phyloP scores from a whole-genome alignment of 1,139 yeast genomes.

The Kodamaea plutei region DNA sequence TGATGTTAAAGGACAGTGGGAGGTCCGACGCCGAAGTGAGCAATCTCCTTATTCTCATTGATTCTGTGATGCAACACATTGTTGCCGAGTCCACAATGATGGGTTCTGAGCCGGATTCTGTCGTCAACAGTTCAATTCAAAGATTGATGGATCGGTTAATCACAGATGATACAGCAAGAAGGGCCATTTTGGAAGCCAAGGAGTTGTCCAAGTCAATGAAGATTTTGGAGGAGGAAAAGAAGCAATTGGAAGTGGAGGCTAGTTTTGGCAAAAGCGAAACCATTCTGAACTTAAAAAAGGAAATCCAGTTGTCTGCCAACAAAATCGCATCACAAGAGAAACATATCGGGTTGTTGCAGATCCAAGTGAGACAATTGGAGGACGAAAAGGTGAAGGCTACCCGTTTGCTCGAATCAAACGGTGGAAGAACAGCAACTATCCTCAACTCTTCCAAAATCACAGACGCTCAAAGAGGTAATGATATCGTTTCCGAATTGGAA shows the following conservation, averaged over 20 bases:
- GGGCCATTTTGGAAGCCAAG: constrained; percentile 30
- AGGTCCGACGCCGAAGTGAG: constrained; percentile 18
- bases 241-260: constrained; percentile 20
- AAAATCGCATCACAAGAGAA: constrained; percentile 27
- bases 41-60: constrained; percentile 25
- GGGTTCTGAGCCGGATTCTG: constrained; percentile 24
- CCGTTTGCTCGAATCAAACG: not conserved
- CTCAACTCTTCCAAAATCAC: not conserved
- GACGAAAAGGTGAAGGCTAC: constrained; percentile 13
- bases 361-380: constrained; percentile 19
- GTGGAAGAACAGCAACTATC: not conserved
- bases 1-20: constrained; percentile 23
- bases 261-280: constrained; percentile 20
- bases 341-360: constrained; percentile 24
- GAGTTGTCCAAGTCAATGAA: constrained; percentile 22
- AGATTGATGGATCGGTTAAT: constrained; percentile 31
- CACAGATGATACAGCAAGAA: constrained; percentile 32
- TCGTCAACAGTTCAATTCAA: constrained; percentile 31
- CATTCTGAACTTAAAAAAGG: constrained; percentile 16
- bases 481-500: constrained; percentile 18
- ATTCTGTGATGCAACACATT: constrained; percentile 30
- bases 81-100: constrained; percentile 22
- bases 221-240: constrained; percentile 23
- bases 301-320: constrained; percentile 16
- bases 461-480: constrained; percentile 5